Base-by-base conservation (phyloP, 2,329 filamentous ascomycete genomes). In the Cercospora brassicicola region DNA sequence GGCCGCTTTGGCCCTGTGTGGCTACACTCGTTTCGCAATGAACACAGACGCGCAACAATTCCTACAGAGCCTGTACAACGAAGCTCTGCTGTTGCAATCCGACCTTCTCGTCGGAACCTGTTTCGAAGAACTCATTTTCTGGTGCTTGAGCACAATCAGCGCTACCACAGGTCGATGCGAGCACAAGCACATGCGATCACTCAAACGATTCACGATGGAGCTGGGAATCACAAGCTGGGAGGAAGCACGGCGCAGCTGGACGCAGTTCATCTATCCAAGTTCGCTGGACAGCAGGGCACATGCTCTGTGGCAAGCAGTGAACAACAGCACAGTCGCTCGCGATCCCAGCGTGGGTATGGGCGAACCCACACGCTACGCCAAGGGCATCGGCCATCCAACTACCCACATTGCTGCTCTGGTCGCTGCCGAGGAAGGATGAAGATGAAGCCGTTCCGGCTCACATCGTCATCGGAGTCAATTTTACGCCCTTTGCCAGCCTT, bases 111-210 rank as follows among this genome's bases (percentile, higher is more conserved):
- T 72, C 31, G 69, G 67, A 11, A 72, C 69, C 0, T 59, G 72
- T 10, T 73, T 67, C 39, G 72, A 71, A 26, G 71, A 72, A 39
- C 48, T 70, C 8, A 59, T 63, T 9, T 66, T 72, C 57, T 73
- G 71, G 72, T 61, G 67, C 10, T 61, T 73, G 13, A 67, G 70
- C 30, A 66, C 60, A 23, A 69, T 72, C 28, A 71, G 69, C 57
- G 62, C 67, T 11, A 65, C 66, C 11, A 72, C 64, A 6, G 70
- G 70, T 23, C 62, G 64, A 13, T 71, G 68, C 56, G 70, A 70
- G 23, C 33, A 65, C 45, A 61, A 64, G 13, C 66, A 72, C 42
- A 72, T 72, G 70, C 64, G 68, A 13, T 36, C 55, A 10, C 26
- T 72, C 33, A 70, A 70, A n/a, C 64, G 66, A 36, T 33, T 72